phyloP scores from a whole-genome alignment of 192 early-diverging fungal genomes.

The Ambispora gerdemannii region DNA sequence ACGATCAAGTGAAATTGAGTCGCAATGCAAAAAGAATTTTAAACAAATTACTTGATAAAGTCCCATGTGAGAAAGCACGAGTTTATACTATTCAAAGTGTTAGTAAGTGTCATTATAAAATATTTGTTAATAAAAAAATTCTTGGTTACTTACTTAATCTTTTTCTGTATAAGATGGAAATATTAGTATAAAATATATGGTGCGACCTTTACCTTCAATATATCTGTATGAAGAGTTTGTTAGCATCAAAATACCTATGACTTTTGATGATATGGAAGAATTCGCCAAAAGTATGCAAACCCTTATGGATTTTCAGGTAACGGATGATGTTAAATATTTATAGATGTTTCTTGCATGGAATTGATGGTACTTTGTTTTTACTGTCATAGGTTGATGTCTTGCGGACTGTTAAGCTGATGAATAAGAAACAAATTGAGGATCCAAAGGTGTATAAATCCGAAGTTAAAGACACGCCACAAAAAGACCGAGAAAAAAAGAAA shows the following conservation, averaged over 20 bases:
- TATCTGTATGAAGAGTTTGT: conserved; percentile 18
- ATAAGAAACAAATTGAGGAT: conserved; percentile 3
- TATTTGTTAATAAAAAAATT: conserved; percentile 10
- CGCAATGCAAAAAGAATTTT: conserved; percentile 10
- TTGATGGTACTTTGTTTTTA: conserved; percentile 10
- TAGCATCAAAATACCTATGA: conserved; percentile 1
- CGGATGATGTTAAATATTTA: conserved; percentile 2
- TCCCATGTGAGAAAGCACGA: neutral
- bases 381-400: conserved; percentile 14
- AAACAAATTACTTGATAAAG: conserved; percentile 7
- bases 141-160: neutral
- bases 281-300: conserved; percentile 4
- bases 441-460: conserved; percentile 15
- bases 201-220: neutral
- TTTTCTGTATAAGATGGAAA: no score
- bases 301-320: conserved; percentile 21
- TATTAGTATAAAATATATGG: conserved; percentile 16
- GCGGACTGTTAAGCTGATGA: conserved; percentile 10
- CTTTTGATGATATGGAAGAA: conserved; percentile 22
- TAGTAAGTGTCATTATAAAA: conserved; percentile 1
- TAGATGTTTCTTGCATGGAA: neutral
- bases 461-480: neutral
- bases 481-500: no score
- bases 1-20: conserved; percentile 13
- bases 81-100: conserved; percentile 9